phyloP scores from a whole-genome alignment of 768 basidiomycete genomes.

The Auriscalpium vulgare region DNA sequence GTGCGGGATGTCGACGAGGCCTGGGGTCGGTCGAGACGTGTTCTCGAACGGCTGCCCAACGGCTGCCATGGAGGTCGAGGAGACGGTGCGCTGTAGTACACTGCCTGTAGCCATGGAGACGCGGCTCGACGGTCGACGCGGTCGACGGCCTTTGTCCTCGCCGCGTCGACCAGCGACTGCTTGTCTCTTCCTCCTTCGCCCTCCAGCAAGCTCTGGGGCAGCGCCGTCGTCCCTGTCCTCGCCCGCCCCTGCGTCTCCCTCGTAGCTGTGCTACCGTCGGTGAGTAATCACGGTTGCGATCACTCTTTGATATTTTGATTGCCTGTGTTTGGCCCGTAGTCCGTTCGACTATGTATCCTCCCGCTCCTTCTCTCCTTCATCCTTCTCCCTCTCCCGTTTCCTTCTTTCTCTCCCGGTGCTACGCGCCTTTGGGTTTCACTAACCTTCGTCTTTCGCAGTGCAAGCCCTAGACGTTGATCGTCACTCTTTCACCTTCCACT shows the following conservation, averaged over 20 bases:
- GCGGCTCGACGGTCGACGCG: too few species aligned
- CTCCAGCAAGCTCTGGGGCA: too few species aligned
- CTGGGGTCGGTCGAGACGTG: too few species aligned
- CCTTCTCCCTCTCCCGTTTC: conserved; percentile 24
- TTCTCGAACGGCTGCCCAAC: too few species aligned
- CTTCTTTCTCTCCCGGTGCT: conserved; percentile 13
- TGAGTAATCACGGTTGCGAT: background rate
- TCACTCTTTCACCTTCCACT: conserved; percentile 1
- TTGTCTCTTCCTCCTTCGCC: too few species aligned
- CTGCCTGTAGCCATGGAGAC: too few species aligned
- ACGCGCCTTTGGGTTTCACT: conserved; percentile 16
- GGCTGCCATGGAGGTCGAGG: too few species aligned
- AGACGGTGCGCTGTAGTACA: too few species aligned
- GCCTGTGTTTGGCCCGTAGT: conserved; percentile 3
- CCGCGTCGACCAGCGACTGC: too few species aligned
- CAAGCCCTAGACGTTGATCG: conserved; percentile 10
- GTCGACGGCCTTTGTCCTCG: too few species aligned
- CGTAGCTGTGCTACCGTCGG: background rate
- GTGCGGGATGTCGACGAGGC: too few species aligned
- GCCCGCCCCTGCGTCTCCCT: background rate
- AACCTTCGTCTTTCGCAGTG: conserved; percentile 24
- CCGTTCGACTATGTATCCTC: conserved; percentile 10
- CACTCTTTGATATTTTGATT: conserved; percentile 4
- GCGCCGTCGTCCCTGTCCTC: too few species aligned
- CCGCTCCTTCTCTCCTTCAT: conserved; percentile 15